Percentiles rank a stretch among this genome's conserved stretches.
These are phyloP conservation scores for Ceratobasidium sp. DNA, from an alignment of 1,284 basidiomycete genomes.

Conservation along the genomic window DNA sequence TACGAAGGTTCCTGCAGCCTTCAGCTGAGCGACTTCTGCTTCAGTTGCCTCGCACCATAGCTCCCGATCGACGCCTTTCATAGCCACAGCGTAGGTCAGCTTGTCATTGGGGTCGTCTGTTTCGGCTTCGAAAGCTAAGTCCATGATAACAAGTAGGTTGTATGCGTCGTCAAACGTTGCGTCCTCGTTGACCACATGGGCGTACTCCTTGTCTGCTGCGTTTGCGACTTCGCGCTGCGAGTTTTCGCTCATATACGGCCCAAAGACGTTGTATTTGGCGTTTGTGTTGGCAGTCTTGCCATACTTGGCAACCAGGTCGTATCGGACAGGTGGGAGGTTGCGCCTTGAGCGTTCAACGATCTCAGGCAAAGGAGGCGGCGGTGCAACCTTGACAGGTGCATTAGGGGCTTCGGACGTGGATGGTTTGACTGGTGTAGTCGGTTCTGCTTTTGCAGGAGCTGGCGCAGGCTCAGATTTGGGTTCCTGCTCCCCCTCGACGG, in stretches of 20 bases:
- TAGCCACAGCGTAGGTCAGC: neutral
- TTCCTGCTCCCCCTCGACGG: constrained; percentile 2
- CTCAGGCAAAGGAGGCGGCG: neutral
- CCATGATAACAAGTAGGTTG: neutral
- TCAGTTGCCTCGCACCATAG: constrained; percentile 22
- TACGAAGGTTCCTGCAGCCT: constrained; percentile 11
- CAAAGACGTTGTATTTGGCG: constrained; percentile 2
- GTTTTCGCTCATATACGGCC: constrained; percentile 5
- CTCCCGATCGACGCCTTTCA: constrained; percentile 16
- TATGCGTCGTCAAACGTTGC: constrained; percentile 17
- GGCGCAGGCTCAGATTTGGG: neutral
- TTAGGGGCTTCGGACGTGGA: neutral
- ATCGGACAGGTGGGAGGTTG: neutral
- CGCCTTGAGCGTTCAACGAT: neutral
- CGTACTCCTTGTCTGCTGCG: constrained; percentile 1
- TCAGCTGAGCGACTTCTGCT: constrained; percentile 3
- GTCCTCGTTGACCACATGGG: neutral
- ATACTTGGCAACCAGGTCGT: neutral
- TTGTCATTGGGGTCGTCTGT: neutral
- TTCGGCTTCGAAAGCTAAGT: neutral
- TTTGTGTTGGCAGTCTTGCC: constrained; percentile 8
- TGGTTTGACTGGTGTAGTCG: constrained; percentile 1
- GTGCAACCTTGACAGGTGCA: neutral
- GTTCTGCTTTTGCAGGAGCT: constrained; percentile 5
- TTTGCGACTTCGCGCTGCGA: constrained; percentile 1